These are phyloP conservation scores for Monosporascus sp. DNA, from an alignment of 2,329 filamentous ascomycete genomes.

Conservation along the genomic window DNA sequence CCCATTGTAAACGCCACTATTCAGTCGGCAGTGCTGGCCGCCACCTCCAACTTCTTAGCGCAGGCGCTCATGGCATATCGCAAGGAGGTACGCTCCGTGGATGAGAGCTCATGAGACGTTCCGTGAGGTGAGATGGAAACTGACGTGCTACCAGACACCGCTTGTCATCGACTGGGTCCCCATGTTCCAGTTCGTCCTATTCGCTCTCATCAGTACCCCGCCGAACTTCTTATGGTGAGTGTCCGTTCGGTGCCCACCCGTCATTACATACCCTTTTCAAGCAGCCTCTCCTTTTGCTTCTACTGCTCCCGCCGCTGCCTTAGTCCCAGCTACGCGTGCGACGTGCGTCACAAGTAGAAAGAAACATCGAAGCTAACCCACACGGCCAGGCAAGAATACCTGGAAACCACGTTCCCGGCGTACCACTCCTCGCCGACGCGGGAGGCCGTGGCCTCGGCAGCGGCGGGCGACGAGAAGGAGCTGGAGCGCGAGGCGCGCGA, in stretches of 20 bases:
- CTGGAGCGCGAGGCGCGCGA: conserved; percentile 29
- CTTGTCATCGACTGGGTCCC: conserved; percentile 61
- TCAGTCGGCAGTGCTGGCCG: conserved; percentile 61
- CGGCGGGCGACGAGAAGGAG: conserved; percentile 36
- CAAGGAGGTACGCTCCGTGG: conserved; percentile 41
- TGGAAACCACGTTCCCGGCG: conserved; percentile 71
- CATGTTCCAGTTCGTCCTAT: conserved; percentile 72
- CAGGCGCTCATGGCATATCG: conserved; percentile 63
- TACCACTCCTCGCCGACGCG: conserved; percentile 41
- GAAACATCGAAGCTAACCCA: conserved; percentile 8
- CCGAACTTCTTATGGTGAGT: conserved; percentile 77
- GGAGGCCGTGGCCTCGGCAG: conserved; percentile 34
- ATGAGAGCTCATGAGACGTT: neutral
- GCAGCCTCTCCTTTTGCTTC: neutral
- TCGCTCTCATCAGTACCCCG: conserved; percentile 66
- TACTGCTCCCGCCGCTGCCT: neutral
- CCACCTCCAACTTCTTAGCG: conserved; percentile 67
- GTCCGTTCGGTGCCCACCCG: neutral
- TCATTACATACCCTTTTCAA: neutral
- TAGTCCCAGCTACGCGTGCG: neutral
- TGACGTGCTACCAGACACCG: conserved; percentile 39
- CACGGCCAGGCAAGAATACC: conserved; percentile 61
- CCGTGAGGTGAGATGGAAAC: neutral
- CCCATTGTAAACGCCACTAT: conserved; percentile 56
- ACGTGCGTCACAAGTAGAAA: neutral